These are phyloP conservation scores for Pezicula neosporulosa DNA, from an alignment of 2,329 filamentous ascomycete genomes.

Conservation along the genomic window DNA sequence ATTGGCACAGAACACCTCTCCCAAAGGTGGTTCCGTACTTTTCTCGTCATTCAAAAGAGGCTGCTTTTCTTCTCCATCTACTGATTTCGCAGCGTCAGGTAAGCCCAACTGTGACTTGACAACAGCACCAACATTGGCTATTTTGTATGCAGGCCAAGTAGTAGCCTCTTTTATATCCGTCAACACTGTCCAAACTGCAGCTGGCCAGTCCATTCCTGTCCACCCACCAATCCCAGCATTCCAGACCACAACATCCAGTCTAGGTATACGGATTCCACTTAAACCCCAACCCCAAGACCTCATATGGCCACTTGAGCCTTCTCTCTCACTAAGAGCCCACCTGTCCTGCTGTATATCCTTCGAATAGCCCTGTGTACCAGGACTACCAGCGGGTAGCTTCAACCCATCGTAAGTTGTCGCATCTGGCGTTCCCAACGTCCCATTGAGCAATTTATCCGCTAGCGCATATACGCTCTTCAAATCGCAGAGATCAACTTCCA, in stretches of 20 bases:
- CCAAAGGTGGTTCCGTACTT: slow-evolving; percentile 56
- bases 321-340: slow-evolving; percentile 43
- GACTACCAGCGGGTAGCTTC: slow-evolving; percentile 26
- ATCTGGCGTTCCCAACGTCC: slow-evolving; percentile 27
- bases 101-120: slow-evolving; percentile 47
- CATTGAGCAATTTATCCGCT: slow-evolving; percentile 26
- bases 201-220: slow-evolving; percentile 70
- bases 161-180: slow-evolving; percentile 63
- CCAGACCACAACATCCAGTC: slow-evolving; percentile 75
- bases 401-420: slow-evolving; percentile 26
- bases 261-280: slow-evolving; percentile 52
- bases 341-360: slow-evolving; percentile 22
- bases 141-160: slow-evolving; percentile 78
- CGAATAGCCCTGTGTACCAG: slow-evolving; percentile 24
- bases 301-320: slow-evolving; percentile 41
- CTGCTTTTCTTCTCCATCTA: slow-evolving; percentile 22
- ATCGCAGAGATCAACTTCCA: slow-evolving; percentile 59
- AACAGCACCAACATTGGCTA: slow-evolving; percentile 49
- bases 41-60: slow-evolving; percentile 12
- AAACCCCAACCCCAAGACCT: slow-evolving; percentile 36
- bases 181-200: slow-evolving; percentile 47
- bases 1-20: slow-evolving; percentile 85
- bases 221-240: slow-evolving; percentile 91
- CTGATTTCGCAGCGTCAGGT: background rate
- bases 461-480: slow-evolving; percentile 42